Percentiles rank a stretch among this genome's conserved stretches.
phyloP scores from a whole-genome alignment of 495 filamentous ascomycete species.

The Gamarada debralockiae region DNA sequence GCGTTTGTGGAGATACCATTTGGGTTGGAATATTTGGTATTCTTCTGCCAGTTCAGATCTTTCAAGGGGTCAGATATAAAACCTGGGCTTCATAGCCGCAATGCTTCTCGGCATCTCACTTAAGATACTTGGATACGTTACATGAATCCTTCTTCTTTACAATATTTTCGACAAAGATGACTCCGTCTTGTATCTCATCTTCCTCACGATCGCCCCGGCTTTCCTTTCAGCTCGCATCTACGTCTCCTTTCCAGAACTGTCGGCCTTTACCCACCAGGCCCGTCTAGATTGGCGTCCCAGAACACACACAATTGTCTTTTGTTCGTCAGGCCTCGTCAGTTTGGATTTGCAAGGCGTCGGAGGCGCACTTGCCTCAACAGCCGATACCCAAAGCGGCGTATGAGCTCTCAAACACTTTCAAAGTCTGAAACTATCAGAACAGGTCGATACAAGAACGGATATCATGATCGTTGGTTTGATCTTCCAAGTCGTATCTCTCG shows the following conservation, averaged over 20 bases:
- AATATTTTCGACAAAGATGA: constrained; percentile 31
- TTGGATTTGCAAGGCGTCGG: constrained; percentile 50
- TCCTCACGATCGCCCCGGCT: constrained; percentile 49
- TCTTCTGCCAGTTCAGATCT: constrained; percentile 18
- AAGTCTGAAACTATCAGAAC: constrained; percentile 4
- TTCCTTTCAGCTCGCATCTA: constrained; percentile 54
- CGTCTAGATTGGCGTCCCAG: constrained; percentile 40
- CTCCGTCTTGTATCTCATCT: constrained; percentile 35
- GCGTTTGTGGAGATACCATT: constrained; percentile 22
- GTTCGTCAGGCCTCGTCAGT: constrained; percentile 44
- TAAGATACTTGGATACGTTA: constrained; percentile 36
- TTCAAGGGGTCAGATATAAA: constrained; percentile 11
- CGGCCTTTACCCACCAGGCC: constrained; percentile 35
- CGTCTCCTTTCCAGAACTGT: constrained; percentile 49
- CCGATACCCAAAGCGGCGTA: not conserved
- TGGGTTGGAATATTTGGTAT: constrained; percentile 23
- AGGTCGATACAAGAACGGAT: constrained; percentile 1
- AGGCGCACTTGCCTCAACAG: constrained; percentile 34
- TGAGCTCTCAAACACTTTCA: constrained; percentile 17
- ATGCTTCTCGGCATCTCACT: constrained; percentile 33
- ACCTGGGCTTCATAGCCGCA: constrained; percentile 31
- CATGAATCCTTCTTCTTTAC: constrained; percentile 36
- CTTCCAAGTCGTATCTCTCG: constrained; percentile 26
- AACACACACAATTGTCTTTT: constrained; percentile 45
- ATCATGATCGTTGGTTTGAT: constrained; percentile 7